phyloP scores from a whole-genome alignment of 2,329 filamentous ascomycete genomes.

The Beauveria sp. region DNA sequence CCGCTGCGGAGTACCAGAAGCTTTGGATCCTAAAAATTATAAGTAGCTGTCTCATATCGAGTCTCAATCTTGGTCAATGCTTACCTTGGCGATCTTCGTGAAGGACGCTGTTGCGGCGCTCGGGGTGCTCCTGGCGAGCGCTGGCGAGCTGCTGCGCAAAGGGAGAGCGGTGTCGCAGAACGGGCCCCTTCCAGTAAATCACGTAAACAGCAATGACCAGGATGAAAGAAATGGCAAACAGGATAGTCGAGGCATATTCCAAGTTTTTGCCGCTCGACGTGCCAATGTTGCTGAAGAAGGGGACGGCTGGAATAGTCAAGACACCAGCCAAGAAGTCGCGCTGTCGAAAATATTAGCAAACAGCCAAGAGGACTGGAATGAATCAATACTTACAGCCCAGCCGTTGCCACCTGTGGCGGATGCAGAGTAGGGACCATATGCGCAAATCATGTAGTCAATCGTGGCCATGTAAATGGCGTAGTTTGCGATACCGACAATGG shows the following conservation, averaged over 20 bases:
- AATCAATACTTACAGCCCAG: conserved; percentile 37
- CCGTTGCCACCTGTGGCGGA: conserved; percentile 71
- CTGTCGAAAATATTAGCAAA: neutral
- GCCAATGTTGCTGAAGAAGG: conserved; percentile 54
- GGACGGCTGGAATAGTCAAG: conserved; percentile 59
- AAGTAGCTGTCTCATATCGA: neutral
- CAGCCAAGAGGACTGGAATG: neutral
- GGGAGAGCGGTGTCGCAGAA: conserved; percentile 50
- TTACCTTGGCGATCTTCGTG: conserved; percentile 14
- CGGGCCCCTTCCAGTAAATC: conserved; percentile 58
- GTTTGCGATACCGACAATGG: conserved; percentile 65
- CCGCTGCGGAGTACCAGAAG: conserved; percentile 14
- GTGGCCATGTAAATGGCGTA: conserved; percentile 69
- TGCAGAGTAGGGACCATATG: conserved; percentile 65
- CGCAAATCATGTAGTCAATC: conserved; percentile 70
- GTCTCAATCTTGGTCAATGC: neutral
- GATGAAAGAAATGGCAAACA: conserved; percentile 53
- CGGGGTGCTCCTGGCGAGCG: conserved; percentile 26
- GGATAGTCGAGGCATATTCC: conserved; percentile 55
- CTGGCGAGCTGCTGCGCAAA: conserved; percentile 57
- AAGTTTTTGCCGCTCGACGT: conserved; percentile 39
- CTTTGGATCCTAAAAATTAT: conserved; percentile 18
- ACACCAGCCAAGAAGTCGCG: conserved; percentile 68
- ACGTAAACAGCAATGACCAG: conserved; percentile 57
- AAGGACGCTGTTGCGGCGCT: conserved; percentile 22